Evolutionary conservation across 257 asterid genomes (phyloP), one percentile per base, ranked within the genome.

Genomic region (Echium plantagineum): DNA sequence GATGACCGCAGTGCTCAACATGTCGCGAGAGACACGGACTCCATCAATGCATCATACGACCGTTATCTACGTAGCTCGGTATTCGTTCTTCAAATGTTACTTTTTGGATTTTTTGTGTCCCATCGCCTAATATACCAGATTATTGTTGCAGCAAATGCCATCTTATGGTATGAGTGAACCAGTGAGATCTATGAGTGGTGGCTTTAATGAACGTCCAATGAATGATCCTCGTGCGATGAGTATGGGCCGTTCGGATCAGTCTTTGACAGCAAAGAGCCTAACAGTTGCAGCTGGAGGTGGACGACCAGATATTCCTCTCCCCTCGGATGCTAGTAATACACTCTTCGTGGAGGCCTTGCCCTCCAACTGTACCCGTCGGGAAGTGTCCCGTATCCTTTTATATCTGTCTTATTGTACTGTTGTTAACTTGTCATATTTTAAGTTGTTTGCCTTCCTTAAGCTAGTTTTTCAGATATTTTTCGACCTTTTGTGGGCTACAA

Each of bases 261-360:
- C 55, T 18, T 58, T 71, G 56, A 52, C 56, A 54, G 72, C 78
- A 59, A 85, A 79, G 74, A 57, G 67, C 72, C 80, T 77, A 63
- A 28, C 85, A 54, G 49, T 71, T 63, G 71, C 73, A 65, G 66
- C 76, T 17, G 78, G 72, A 61, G 75, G 82, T 55, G 76, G 77
- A 52, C 68, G 81, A 57, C 83, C 84, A 54, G 94, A 83, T 68
- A 65, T 74, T 74, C 78, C 80, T 17, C 94, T 87, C 48, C 98
- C 98, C 55, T 81, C 87, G 22, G 94, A 90, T 74, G 98, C 98
- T 66, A 81, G 83, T 63, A 80, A 77, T 77, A 90, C 98, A 0
- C 75, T 90, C 71, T 78, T 63, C 57, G 75, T 78, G 70, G 89
- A 75, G 54, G 78, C 78, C 67, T 63, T 78, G 67, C 83, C 85